Percentiles rank a stretch among this genome's conserved stretches.
Evolutionary conservation across 108 stramenopile genomes (phyloP).

Genomic region (Fragilaria radians): DNA sequence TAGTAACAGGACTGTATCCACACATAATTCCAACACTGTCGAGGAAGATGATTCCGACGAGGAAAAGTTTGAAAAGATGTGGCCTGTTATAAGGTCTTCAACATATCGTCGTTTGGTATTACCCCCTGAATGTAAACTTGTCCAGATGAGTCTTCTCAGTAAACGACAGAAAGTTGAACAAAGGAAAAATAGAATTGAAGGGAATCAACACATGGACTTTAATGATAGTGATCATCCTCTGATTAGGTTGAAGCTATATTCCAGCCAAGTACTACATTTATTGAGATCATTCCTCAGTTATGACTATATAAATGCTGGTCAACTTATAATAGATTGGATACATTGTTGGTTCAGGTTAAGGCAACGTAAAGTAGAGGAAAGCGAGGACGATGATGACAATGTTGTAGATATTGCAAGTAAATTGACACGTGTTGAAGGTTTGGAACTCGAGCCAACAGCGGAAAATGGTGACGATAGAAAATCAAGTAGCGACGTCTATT

Average conservation of each 20-base stretch:
- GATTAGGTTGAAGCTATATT: slow-evolving; percentile 24
- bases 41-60: slow-evolving; percentile 47
- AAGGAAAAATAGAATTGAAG: neutral
- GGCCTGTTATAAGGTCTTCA: slow-evolving; percentile 41
- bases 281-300: slow-evolving; percentile 26
- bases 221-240: slow-evolving; percentile 33
- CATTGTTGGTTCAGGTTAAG: slow-evolving; percentile 15
- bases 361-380: slow-evolving; percentile 3
- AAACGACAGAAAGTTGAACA: slow-evolving; percentile 1
- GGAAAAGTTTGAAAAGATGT: slow-evolving; percentile 58
- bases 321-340: slow-evolving; percentile 34
- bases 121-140: slow-evolving; percentile 65
- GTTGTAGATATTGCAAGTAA: neutral
- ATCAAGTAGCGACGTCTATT: slow-evolving; percentile 8
- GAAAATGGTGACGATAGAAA: slow-evolving; percentile 18
- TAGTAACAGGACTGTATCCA: neutral
- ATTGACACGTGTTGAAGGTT: neutral
- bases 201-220: neutral
- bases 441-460: neutral
- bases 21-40: slow-evolving; percentile 4
- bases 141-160: slow-evolving; percentile 21
- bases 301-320: slow-evolving; percentile 34
- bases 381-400: slow-evolving; percentile 12
- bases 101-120: slow-evolving; percentile 49
- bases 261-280: slow-evolving; percentile 22